These are phyloP conservation scores for Ramalina peruviana DNA, from an alignment of 495 filamentous ascomycete genomes.

Conservation along the genomic window DNA sequence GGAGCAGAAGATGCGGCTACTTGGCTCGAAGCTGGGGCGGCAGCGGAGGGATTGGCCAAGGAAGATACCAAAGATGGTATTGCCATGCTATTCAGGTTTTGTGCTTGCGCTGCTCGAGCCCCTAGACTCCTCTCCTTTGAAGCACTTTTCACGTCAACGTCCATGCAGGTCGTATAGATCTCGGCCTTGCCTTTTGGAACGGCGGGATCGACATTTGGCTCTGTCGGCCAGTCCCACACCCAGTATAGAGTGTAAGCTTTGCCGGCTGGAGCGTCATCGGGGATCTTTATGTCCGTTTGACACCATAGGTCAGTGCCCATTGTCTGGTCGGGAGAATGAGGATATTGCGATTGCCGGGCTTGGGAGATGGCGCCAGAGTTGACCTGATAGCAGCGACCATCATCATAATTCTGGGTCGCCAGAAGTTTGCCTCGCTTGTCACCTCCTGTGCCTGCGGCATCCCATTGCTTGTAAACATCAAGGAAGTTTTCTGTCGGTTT, in stretches of 20 bases:
- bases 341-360: slow-evolving; percentile 36
- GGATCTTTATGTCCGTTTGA: slow-evolving; percentile 63
- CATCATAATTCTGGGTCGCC: slow-evolving; percentile 62
- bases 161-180: slow-evolving; percentile 72
- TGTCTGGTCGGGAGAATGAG: slow-evolving; percentile 27
- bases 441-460: slow-evolving; percentile 57
- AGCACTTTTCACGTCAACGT: slow-evolving; percentile 37
- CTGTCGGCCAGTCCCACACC: slow-evolving; percentile 82
- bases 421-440: slow-evolving; percentile 60
- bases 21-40: not conserved
- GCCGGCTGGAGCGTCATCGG: slow-evolving; percentile 36
- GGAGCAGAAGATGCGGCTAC: not conserved
- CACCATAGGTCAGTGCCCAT: slow-evolving; percentile 51
- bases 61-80: not conserved
- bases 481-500: slow-evolving; percentile 45
- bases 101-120: not conserved
- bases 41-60: not conserved
- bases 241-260: slow-evolving; percentile 65
- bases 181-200: slow-evolving; percentile 45
- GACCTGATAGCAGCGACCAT: slow-evolving; percentile 70
- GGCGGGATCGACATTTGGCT: slow-evolving; percentile 27
- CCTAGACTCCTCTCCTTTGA: slow-evolving; percentile 1
- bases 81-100: slow-evolving; percentile 1
- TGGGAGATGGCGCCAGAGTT: slow-evolving; percentile 37
- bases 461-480: slow-evolving; percentile 64